A percentile compares a stretch with the other conserved stretches of the same genome.
phyloP scores from a whole-genome alignment of 2,329 filamentous ascomycete species.

The Claviceps paspali region DNA sequence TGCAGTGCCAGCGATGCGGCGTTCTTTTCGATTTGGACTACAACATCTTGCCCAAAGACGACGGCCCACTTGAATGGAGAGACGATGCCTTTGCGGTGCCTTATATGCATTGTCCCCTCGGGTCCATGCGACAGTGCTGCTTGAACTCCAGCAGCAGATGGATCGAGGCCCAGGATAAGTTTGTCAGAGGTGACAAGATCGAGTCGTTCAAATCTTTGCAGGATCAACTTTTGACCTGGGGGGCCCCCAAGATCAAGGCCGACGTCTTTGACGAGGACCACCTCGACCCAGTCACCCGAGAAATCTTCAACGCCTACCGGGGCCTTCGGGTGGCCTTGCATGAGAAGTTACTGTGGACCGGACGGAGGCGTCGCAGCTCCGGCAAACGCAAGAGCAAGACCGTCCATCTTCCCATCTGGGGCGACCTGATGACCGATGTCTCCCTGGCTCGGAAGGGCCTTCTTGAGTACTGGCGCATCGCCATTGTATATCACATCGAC shows the following conservation, averaged over 20 bases:
- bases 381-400: background rate
- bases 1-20: constrained; percentile 2
- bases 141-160: background rate
- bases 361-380: background rate
- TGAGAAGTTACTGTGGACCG: background rate
- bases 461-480: background rate
- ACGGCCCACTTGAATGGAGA: background rate
- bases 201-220: too few species aligned
- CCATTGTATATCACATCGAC: constrained; percentile 6
- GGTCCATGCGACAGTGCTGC: background rate
- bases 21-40: constrained; percentile 4
- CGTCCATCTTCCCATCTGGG: background rate
- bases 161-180: too few species aligned
- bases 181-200: background rate
- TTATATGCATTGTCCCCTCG: background rate
- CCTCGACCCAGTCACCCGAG: background rate
- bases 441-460: background rate
- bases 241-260: background rate
- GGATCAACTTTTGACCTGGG: background rate
- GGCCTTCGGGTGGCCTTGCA: background rate
- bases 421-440: constrained; percentile 1
- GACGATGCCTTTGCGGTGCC: background rate
- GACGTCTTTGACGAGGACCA: background rate
- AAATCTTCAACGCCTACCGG: constrained; percentile 2
- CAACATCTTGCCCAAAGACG: background rate